These are phyloP conservation scores for Typha latifolia DNA, from an alignment of 176 grass and related monocot genomes.

Conservation along the genomic window DNA sequence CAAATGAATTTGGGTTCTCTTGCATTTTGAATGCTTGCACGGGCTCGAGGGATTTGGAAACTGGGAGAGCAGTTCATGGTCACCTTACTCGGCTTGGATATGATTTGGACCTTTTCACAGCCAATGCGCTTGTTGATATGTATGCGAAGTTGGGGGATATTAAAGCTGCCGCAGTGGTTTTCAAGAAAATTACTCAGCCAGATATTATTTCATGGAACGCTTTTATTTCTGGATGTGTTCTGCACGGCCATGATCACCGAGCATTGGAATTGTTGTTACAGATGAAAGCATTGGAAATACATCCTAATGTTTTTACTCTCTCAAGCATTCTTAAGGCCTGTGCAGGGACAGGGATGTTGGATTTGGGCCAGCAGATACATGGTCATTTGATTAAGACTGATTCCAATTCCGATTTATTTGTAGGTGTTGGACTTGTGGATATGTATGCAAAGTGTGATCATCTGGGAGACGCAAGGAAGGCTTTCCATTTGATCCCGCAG, in stretches of 20 bases:
- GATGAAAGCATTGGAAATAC: conserved; percentile 50
- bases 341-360: conserved; percentile 35
- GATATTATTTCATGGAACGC: conserved; percentile 86
- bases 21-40: conserved; percentile 75
- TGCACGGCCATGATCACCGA: conserved; percentile 47
- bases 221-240: conserved; percentile 66
- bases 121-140: conserved; percentile 69
- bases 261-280: conserved; percentile 46
- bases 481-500: conserved; percentile 44
- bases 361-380: conserved; percentile 75
- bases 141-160: conserved; percentile 57
- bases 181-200: conserved; percentile 27
- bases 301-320: conserved; percentile 58
- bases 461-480: conserved; percentile 46
- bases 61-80: conserved; percentile 45
- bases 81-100: conserved; percentile 46
- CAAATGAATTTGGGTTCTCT: conserved; percentile 64
- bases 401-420: conserved; percentile 46
- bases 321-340: conserved; percentile 74
- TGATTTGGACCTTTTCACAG: conserved; percentile 42
- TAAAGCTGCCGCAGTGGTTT: conserved; percentile 33
- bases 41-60: conserved; percentile 31
- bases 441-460: conserved; percentile 45
- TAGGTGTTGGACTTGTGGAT: conserved; percentile 69
- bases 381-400: conserved; percentile 61